Evolutionary conservation across 2,329 filamentous ascomycete genomes (phyloP).

Genomic region (Alternaria conjuncta): DNA sequence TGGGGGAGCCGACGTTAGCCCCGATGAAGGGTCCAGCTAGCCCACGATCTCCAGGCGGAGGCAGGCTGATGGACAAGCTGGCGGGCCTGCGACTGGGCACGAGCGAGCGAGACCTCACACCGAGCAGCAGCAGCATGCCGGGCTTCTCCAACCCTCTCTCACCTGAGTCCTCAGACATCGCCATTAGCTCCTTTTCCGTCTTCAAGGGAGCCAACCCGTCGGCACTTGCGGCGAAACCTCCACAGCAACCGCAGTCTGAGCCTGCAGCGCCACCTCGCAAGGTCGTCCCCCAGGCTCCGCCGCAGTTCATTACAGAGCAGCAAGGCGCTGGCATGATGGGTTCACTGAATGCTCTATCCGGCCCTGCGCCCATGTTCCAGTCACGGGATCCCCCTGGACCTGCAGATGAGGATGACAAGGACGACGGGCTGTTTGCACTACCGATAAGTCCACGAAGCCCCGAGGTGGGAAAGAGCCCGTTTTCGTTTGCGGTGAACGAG

Average conservation of each 20-base stretch:
- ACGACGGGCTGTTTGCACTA: conserved; percentile 86
- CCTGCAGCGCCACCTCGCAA: conserved; percentile 38
- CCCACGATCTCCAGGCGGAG: conserved; percentile 67
- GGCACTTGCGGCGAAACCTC: conserved; percentile 51
- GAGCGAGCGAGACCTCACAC: conserved; percentile 67
- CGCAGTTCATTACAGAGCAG: conserved; percentile 49
- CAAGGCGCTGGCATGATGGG: conserved; percentile 50
- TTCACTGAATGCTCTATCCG: conserved; percentile 54
- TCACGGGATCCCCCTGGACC: conserved; percentile 41
- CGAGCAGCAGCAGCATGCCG: conserved; percentile 43
- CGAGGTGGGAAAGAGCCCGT: conserved; percentile 84
- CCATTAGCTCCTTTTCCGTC: conserved; percentile 65
- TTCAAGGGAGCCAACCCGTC: conserved; percentile 60
- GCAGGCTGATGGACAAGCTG: conserved; percentile 78
- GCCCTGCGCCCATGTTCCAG: conserved; percentile 37
- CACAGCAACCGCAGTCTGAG: conserved; percentile 42
- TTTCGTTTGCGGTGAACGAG: conserved; percentile 61
- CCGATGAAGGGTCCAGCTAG: conserved; percentile 64
- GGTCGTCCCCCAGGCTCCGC: conserved; percentile 43
- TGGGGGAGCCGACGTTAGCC: conserved; percentile 45
- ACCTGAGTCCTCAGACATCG: conserved; percentile 68
- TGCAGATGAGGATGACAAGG: conserved; percentile 59
- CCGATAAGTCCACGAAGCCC: conserved; percentile 86
- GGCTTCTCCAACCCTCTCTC: conserved; percentile 60
- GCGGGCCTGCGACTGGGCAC: conserved; percentile 80